Evolutionary conservation across 495 filamentous ascomycete genomes (phyloP).

Genomic region (Neurospora tetraspora): DNA sequence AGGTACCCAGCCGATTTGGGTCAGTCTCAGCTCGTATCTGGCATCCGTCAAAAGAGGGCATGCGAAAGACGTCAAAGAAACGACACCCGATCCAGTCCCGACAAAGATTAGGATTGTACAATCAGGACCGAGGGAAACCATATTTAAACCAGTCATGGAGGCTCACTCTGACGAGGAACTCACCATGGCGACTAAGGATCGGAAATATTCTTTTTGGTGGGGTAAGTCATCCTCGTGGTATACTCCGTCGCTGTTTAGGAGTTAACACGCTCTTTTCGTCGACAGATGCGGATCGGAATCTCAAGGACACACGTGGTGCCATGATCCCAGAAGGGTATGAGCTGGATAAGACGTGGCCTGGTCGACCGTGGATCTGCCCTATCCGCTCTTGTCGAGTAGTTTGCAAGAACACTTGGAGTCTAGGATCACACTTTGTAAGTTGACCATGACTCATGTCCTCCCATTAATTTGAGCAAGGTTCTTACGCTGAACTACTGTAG

Average conservation of each 20-base stretch:
- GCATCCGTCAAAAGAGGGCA: background rate
- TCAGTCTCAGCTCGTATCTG: background rate
- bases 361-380: constrained; percentile 17
- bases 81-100: background rate
- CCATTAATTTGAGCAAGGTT: background rate
- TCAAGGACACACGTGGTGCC: constrained; percentile 2
- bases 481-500: background rate
- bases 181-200: background rate
- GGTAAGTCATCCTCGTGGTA: background rate
- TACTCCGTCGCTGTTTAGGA: background rate
- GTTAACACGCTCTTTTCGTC: background rate
- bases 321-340: constrained; percentile 20
- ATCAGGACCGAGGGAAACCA: background rate
- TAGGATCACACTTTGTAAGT: constrained; percentile 20
- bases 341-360: constrained; percentile 2
- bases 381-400: constrained; percentile 12
- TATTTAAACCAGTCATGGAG: background rate
- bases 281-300: constrained; percentile 2
- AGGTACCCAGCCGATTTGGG: background rate
- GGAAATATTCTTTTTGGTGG: background rate
- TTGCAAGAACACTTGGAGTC: constrained; percentile 2
- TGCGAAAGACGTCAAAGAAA: background rate
- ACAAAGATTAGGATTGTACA: background rate
- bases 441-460: background rate
- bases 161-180: background rate